A percentile compares a stretch with the other conserved stretches of the same genome.
phyloP scores from a whole-genome alignment of 1,284 basidiomycete species.

The Cerioporus squamosus region DNA sequence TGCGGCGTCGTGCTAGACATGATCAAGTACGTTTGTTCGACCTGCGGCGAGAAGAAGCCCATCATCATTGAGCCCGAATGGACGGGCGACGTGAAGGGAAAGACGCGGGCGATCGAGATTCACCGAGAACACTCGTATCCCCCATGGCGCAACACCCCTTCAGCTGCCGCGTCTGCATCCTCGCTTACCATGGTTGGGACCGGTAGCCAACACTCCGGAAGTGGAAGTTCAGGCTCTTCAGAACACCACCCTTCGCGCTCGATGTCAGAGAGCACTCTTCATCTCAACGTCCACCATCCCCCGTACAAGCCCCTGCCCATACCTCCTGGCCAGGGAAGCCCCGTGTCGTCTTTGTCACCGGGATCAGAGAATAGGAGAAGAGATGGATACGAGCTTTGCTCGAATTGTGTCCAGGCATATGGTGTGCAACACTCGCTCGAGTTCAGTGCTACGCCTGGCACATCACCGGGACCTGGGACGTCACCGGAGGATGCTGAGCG shows the following conservation, averaged over 20 bases:
- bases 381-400: slow-evolving; percentile 82
- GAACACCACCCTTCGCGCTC: slow-evolving; percentile 20
- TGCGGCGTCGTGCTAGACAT: slow-evolving; percentile 76
- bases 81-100: slow-evolving; percentile 34
- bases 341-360: not conserved
- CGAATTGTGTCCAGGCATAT: slow-evolving; percentile 73
- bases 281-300: not conserved
- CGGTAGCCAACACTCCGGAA: slow-evolving; percentile 17
- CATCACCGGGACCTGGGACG: slow-evolving; percentile 46
- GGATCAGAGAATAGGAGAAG: slow-evolving; percentile 4
- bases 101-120: slow-evolving; percentile 22
- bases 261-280: slow-evolving; percentile 21
- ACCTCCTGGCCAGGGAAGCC: not conserved
- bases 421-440: slow-evolving; percentile 80
- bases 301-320: slow-evolving; percentile 20
- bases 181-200: slow-evolving; percentile 34
- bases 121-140: slow-evolving; percentile 21
- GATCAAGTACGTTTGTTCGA: slow-evolving; percentile 86
- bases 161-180: slow-evolving; percentile 39
- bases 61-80: slow-evolving; percentile 29
- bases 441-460: slow-evolving; percentile 50
- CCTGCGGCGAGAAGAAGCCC: slow-evolving; percentile 77
- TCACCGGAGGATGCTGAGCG: slow-evolving; percentile 54
- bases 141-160: slow-evolving; percentile 26
- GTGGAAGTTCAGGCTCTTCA: slow-evolving; percentile 18